Percentiles rank a stretch among this genome's conserved stretches.
phyloP scores from a whole-genome alignment of 331 rosid species.

The Phaseolus coccineus region DNA sequence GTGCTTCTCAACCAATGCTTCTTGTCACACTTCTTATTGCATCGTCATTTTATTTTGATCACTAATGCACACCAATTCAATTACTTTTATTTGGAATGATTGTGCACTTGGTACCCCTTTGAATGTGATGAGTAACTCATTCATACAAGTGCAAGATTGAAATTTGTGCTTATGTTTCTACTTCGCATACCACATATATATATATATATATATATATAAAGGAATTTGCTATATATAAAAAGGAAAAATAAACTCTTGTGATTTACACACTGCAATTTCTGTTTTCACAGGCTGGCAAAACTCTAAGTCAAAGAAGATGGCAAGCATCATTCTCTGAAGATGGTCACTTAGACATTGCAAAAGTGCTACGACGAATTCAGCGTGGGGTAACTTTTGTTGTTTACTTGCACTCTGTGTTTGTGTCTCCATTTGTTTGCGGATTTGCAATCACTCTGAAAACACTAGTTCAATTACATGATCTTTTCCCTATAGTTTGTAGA shows the following conservation, averaged over 20 bases:
- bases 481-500: conserved; percentile 26
- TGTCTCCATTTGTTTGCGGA: conserved; percentile 8
- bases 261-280: conserved; percentile 36
- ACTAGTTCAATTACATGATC: background rate
- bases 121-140: conserved; percentile 21
- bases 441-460: conserved; percentile 13
- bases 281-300: conserved; percentile 83
- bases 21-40: conserved; percentile 15
- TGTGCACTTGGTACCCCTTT: background rate
- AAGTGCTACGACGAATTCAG: conserved; percentile 86
- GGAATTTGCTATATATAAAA: background rate
- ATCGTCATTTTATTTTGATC: conserved; percentile 12
- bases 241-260: background rate
- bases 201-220: background rate
- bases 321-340: conserved; percentile 76
- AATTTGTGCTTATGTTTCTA: conserved; percentile 2
- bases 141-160: conserved; percentile 25
- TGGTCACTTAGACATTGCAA: conserved; percentile 85
- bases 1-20: conserved; percentile 34
- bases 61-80: conserved; percentile 9
- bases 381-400: conserved; percentile 72
- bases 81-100: background rate
- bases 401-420: conserved; percentile 14
- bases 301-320: conserved; percentile 93
- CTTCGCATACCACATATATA: background rate